phyloP scores from a whole-genome alignment of 768 basidiomycete genomes.

The Gloeopeniophorella convolvens region DNA sequence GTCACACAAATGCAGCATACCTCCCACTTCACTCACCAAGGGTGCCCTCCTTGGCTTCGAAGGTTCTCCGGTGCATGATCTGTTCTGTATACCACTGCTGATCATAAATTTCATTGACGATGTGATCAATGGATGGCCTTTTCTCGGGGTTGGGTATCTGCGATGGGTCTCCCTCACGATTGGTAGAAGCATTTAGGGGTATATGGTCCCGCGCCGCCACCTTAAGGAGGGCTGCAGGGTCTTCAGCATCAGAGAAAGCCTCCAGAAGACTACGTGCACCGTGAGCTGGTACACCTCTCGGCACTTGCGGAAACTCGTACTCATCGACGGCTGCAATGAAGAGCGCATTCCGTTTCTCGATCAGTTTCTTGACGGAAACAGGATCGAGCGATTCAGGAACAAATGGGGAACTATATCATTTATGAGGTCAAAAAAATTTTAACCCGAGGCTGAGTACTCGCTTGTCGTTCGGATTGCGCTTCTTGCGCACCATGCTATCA shows the following conservation, averaged over 20 bases:
- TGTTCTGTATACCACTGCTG: slow-evolving; percentile 67
- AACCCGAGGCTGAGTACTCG: background rate
- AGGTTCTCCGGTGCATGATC: slow-evolving; percentile 50
- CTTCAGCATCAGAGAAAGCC: slow-evolving; percentile 46
- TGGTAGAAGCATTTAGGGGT: slow-evolving; percentile 51
- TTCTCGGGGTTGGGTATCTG: slow-evolving; percentile 36
- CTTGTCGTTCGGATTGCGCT: background rate
- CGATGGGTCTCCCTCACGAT: slow-evolving; percentile 5
- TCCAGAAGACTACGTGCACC: slow-evolving; percentile 45
- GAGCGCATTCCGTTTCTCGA: slow-evolving; percentile 22
- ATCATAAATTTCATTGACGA: slow-evolving; percentile 51
- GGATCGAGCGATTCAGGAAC: slow-evolving; percentile 12
- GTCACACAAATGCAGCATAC: background rate
- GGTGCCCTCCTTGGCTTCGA: slow-evolving; percentile 45
- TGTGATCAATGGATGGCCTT: slow-evolving; percentile 49
- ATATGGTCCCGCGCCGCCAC: slow-evolving; percentile 64
- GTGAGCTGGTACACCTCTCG: background rate
- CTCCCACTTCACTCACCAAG: slow-evolving; percentile 37
- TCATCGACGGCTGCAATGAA: slow-evolving; percentile 41
- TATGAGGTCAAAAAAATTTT: background rate
- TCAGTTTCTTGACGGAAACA: slow-evolving; percentile 12
- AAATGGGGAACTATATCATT: slow-evolving; percentile 4
- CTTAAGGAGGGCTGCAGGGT: slow-evolving; percentile 57
- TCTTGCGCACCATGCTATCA: slow-evolving; percentile 29
- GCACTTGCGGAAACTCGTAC: slow-evolving; percentile 34